phyloP scores from a whole-genome alignment of 192 early-diverging fungal genomes.

The Spizellomyces sp. region DNA sequence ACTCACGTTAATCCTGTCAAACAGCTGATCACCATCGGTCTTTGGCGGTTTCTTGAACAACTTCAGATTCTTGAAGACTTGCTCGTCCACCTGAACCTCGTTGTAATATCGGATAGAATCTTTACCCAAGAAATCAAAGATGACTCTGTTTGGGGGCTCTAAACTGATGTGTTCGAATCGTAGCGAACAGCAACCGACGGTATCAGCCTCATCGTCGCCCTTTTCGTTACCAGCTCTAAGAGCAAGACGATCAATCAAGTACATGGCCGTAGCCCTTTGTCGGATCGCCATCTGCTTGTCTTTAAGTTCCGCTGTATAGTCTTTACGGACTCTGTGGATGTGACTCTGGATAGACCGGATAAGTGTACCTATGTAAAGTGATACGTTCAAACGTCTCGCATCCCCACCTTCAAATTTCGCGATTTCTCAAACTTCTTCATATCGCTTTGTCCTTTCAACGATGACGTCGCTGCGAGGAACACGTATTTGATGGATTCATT shows the following conservation, averaged over 20 bases:
- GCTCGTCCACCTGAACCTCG: constrained; percentile 76
- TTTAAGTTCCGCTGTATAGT: constrained; percentile 80
- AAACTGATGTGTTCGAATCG: constrained; percentile 89
- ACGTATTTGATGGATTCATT: constrained; percentile 94
- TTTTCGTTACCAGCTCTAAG: constrained; percentile 98
- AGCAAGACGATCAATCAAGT: constrained; percentile 92
- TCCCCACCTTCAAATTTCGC: constrained; percentile 71
- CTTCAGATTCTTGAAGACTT: constrained; percentile 92
- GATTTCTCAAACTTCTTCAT: constrained; percentile 96
- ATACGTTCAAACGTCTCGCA: background rate
- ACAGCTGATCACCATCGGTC: constrained; percentile 74
- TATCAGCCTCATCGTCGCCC: constrained; percentile 93
- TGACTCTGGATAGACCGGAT: constrained; percentile 25
- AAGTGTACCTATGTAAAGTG: constrained; percentile 2
- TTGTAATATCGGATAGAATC: constrained; percentile 96
- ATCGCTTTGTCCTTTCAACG: constrained; percentile 96
- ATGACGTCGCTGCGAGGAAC: constrained; percentile 88
- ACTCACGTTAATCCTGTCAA: constrained; percentile 87
- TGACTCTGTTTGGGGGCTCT: constrained; percentile 79
- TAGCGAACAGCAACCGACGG: constrained; percentile 97
- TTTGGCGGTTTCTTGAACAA: constrained; percentile 86
- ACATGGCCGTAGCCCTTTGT: constrained; percentile 92
- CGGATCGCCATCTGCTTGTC: constrained; percentile 79
- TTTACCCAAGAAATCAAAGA: constrained; percentile 97
- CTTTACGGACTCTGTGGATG: constrained; percentile 72